Evolutionary conservation across 257 asterid species (phyloP), one percentile per base, ranked within the genome.

Genomic region (Oldenlandia corymbosa): DNA sequence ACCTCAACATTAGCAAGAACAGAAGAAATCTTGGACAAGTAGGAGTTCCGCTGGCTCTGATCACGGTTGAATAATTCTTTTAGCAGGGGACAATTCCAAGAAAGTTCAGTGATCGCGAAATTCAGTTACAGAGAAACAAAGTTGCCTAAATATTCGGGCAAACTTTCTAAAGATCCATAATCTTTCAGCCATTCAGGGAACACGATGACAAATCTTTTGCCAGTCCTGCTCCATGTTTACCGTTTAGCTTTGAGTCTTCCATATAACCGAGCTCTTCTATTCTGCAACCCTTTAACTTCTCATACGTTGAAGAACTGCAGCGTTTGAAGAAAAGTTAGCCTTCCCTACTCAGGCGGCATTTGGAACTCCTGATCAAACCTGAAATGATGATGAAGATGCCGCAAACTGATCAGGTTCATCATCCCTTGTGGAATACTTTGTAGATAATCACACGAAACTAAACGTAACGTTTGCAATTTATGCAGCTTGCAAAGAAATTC

Each of bases 261-360:
- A 76, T 48, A 8, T 0, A 4, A 10, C 75, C 73, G 11, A 78
- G 37, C 67, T 78, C 79, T 47, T 78, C 65, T 4, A 78, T 70
- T 28, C 16, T 42, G 9, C 42, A 11, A 2, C 75, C 80, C 27
- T 68, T 60, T 27, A n/a, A 64, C 51, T 11, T 6, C 6, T 30
- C 75, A 68, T 1, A 78, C 20, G 0, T 2, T 56, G 6, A 74
- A 74, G 31, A 48, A 7, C 7, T 30, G 5, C 1, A 62, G 58
- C 0, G 68, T 62, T 21, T 47, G 58, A 62, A 71, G 80, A 68
- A 53, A 61, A 37, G 64, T 68, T 24, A 78, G 64, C 26, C n/a
- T 30, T 20, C 83, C 74, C 54, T 71, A 71, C 42, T 34, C 56
- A 18, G 39, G 60, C 48, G 78, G 78, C 65, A 21, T 18, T 27